A percentile compares a stretch with the other conserved stretches of the same genome.
phyloP scores from a whole-genome alignment of 2,329 filamentous ascomycete genomes.

The Bimuria novae-zelandiae region DNA sequence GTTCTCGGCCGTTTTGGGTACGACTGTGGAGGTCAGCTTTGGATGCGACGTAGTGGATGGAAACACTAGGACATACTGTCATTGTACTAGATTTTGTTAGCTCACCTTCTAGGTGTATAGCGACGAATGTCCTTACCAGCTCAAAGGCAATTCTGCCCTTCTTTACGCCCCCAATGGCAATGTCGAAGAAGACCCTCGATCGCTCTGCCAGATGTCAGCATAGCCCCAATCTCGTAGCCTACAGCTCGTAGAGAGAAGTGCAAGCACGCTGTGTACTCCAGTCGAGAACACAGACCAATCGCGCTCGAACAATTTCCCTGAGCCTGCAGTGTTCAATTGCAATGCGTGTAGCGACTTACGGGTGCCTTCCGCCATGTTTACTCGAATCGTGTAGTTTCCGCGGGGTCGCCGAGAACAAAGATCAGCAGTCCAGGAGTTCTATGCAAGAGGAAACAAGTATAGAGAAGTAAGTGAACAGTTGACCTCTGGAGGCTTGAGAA shows the following conservation, averaged over 20 bases:
- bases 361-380: conserved; percentile 3
- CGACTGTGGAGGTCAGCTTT: conserved; percentile 54
- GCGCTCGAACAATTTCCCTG: background rate
- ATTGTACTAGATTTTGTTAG: conserved; percentile 44
- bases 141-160: conserved; percentile 85
- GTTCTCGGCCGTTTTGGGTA: conserved; percentile 95
- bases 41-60: background rate
- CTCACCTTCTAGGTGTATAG: background rate
- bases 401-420: conserved; percentile 24
- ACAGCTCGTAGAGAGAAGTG: background rate
- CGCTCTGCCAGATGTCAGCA: conserved; percentile 55
- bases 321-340: background rate
- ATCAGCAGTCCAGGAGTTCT: background rate
- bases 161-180: conserved; percentile 74
- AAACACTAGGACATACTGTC: conserved; percentile 39
- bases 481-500: background rate
- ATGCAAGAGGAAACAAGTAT: background rate
- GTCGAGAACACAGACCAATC: background rate
- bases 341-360: background rate
- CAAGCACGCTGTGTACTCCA: background rate
- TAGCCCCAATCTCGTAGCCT: background rate
- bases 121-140: conserved; percentile 60
- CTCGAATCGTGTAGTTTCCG: background rate
- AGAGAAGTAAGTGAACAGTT: background rate
- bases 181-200: conserved; percentile 90